Conservation (phyloP, 164 flowering plant species). For the Umbilicus rupestris region DNA sequence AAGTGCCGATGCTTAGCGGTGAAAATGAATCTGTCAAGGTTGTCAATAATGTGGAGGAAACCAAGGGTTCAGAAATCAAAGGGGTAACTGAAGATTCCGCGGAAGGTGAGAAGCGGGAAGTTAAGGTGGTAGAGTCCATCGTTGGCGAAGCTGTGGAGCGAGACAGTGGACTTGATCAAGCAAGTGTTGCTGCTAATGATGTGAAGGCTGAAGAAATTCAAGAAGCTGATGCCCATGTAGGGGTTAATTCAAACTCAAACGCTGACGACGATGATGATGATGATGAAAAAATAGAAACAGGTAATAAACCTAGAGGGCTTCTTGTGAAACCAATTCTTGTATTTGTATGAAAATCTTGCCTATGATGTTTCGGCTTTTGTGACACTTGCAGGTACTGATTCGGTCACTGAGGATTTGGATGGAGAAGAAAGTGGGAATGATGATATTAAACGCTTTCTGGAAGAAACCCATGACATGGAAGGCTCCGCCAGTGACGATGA, state of each 20-base stretch:
- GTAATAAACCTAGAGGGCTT: conserved; percentile 12
- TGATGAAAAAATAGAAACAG: conserved; percentile 12
- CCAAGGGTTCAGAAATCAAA: neutral
- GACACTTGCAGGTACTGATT: neutral
- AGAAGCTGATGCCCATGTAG: no score
- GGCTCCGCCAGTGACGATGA: conserved; percentile 45
- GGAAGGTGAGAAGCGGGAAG: conserved; percentile 17
- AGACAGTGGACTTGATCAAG: conserved; percentile 20
- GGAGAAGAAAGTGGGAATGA: neutral
- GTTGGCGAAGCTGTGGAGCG: conserved; percentile 14
- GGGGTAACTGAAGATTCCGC: conserved; percentile 17
- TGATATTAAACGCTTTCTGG: neutral
- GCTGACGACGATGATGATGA: neutral
- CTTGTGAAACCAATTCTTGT: conserved; percentile 5
- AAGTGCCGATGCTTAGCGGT: neutral
- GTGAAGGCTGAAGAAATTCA: no score
- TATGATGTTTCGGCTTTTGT: neutral
- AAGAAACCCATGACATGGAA: conserved; percentile 20
- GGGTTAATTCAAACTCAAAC: no score
- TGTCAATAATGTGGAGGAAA: neutral
- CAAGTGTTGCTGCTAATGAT: neutral
- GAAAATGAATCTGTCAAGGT: neutral
- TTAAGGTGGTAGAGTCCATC: conserved; percentile 12
- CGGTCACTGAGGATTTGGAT: neutral
- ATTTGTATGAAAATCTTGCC: neutral